phyloP scores from a whole-genome alignment of 805 yeast species.

The Wickerhamiella shivajii region DNA sequence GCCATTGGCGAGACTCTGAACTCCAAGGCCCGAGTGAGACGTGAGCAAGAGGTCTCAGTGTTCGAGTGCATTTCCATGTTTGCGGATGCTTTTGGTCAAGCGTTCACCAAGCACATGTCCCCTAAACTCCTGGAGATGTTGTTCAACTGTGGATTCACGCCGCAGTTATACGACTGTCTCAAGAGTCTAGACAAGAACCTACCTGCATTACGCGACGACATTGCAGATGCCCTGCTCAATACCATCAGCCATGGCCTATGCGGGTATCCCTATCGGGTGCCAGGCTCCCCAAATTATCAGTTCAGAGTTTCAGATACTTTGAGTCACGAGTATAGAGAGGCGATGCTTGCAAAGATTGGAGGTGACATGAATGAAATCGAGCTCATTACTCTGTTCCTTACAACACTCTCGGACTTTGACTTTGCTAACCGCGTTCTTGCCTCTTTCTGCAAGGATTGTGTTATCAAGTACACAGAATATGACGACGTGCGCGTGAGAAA shows the following conservation, averaged over 20 bases:
- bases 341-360: conserved; percentile 59
- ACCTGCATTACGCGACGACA: conserved; percentile 63
- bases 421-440: conserved; percentile 64
- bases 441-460: conserved; percentile 77
- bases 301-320: conserved; percentile 17
- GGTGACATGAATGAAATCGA: conserved; percentile 35
- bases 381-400: conserved; percentile 61
- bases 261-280: conserved; percentile 67
- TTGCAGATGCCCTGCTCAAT: conserved; percentile 57
- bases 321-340: conserved; percentile 67
- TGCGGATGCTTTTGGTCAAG: conserved; percentile 84
- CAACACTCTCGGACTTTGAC: conserved; percentile 59
- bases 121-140: conserved; percentile 66
- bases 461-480: conserved; percentile 72
- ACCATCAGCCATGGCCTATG: conserved; percentile 61
- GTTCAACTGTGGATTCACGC: conserved; percentile 71
- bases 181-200: conserved; percentile 52
- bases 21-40: conserved; percentile 42
- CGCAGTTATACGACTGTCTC: conserved; percentile 64
- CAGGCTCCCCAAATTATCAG: conserved; percentile 67
- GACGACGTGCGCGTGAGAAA: conserved; percentile 65
- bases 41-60: conserved; percentile 69
- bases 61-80: conserved; percentile 80
- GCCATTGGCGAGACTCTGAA: conserved; percentile 64
- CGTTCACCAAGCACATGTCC: conserved; percentile 76